These are phyloP conservation scores for Diaporthe velutina DNA, from an alignment of 2,329 filamentous ascomycete species.

Conservation along the genomic window DNA sequence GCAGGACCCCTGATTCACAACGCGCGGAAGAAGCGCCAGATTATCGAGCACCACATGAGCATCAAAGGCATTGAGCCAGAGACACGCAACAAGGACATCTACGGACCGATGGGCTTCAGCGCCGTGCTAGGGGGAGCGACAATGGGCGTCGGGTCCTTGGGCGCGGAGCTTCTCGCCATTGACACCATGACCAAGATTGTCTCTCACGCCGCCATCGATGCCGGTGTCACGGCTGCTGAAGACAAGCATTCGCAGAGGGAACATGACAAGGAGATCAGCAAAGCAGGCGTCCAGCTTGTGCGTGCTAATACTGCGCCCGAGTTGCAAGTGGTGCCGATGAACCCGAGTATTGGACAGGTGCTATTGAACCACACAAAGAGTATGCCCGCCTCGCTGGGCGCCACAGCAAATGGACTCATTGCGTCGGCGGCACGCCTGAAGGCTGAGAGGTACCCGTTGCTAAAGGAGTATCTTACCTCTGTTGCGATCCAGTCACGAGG, in stretches of 20 bases:
- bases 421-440: conserved; percentile 24
- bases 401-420: neutral
- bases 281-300: neutral
- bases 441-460: conserved; percentile 17
- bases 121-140: conserved; percentile 14
- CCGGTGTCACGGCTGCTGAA: conserved; percentile 5
- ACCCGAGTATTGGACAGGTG: neutral
- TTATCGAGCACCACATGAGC: conserved; percentile 53
- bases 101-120: conserved; percentile 6
- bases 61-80: neutral
- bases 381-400: conserved; percentile 5
- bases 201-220: conserved; percentile 14
- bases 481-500: neutral
- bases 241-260: conserved; percentile 20
- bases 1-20: conserved; percentile 56
- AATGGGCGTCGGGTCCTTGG: conserved; percentile 1
- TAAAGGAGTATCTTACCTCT: conserved; percentile 19
- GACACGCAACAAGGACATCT: conserved; percentile 23
- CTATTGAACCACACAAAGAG: conserved; percentile 10
- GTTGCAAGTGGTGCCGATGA: neutral
- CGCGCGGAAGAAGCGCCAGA: conserved; percentile 56
- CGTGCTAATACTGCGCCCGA: neutral
- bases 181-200: conserved; percentile 16
- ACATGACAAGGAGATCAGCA: conserved; percentile 4
- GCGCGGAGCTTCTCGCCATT: conserved; percentile 17